Evolutionary conservation across 768 basidiomycete genomes (phyloP).

Genomic region (Boletellus sp.): DNA sequence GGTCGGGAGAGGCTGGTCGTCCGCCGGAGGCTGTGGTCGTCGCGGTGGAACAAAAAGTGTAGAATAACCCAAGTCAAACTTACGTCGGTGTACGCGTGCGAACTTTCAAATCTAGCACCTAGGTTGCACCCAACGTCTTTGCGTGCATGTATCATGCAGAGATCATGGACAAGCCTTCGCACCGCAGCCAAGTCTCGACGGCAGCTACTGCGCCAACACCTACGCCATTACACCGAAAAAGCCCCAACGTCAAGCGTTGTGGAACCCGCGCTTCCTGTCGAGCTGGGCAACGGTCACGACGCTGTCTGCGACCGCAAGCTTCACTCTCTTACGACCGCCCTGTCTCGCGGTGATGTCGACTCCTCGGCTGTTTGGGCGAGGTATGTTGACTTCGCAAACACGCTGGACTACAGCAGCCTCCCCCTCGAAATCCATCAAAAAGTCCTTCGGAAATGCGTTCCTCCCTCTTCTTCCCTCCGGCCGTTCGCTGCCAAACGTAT

Average conservation of each 20-base stretch:
- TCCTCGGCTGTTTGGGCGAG: constrained; percentile 59
- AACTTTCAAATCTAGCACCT: constrained; percentile 9
- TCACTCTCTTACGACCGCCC: constrained; percentile 22
- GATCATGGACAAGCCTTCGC: constrained; percentile 20
- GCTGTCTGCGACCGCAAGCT: constrained; percentile 25
- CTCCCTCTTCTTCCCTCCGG: constrained; percentile 44
- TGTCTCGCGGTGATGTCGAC: constrained; percentile 33
- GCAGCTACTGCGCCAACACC: constrained; percentile 4
- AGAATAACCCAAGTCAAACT: neutral
- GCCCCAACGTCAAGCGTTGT: neutral
- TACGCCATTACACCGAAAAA: constrained; percentile 11
- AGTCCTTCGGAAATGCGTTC: constrained; percentile 66
- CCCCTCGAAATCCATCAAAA: constrained; percentile 65
- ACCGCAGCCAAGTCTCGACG: constrained; percentile 7
- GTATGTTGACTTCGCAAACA: constrained; percentile 56
- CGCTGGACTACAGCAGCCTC: constrained; percentile 45
- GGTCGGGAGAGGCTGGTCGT: constrained; percentile 53
- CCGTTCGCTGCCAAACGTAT: constrained; percentile 40
- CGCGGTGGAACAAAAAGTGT: neutral
- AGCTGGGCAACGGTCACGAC: constrained; percentile 7
- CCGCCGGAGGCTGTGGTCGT: constrained; percentile 7
- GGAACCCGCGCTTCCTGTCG: constrained; percentile 4
- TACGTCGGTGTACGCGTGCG: constrained; percentile 5
- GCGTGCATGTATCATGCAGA: constrained; percentile 23
- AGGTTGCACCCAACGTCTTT: neutral